A percentile compares a stretch with the other conserved stretches of the same genome.
Conservation (phyloP, 352 stramenopile genomes). For the Phytophthora constricta region DNA sequence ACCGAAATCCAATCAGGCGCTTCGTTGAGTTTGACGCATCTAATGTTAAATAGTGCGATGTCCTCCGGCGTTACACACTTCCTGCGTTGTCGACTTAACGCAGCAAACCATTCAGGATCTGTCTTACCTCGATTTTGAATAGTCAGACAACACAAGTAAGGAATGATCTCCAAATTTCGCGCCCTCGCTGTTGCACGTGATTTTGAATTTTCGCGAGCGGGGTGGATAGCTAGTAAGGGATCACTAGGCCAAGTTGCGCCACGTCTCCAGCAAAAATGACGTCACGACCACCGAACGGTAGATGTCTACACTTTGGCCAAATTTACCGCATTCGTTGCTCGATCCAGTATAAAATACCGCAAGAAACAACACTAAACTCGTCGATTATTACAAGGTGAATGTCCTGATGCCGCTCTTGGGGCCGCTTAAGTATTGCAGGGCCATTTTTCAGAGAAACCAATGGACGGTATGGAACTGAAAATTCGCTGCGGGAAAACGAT, state of each 20-base stretch:
- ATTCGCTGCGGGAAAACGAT: neutral
- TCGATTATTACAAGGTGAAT: neutral
- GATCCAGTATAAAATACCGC: neutral
- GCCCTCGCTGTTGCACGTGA: neutral
- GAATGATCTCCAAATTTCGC: neutral
- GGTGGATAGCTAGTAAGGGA: neutral
- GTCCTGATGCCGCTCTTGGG: neutral
- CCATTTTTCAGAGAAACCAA: neutral
- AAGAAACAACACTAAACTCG: neutral
- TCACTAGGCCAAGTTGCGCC: neutral
- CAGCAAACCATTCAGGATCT: neutral
- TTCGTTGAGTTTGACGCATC: neutral
- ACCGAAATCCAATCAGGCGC: neutral
- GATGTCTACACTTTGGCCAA: neutral
- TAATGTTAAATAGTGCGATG: constrained; percentile 6
- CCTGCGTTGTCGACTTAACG: neutral
- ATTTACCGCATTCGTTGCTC: neutral
- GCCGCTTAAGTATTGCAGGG: neutral
- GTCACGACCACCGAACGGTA: neutral
- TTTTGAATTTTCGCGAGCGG: neutral
- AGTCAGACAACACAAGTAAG: neutral
- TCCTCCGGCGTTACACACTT: neutral
- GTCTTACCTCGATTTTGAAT: neutral
- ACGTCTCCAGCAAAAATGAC: neutral
- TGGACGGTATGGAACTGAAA: neutral